Evolutionary conservation across 768 basidiomycete species (phyloP).

Genomic region (Cystobasidium onofrii): DNA sequence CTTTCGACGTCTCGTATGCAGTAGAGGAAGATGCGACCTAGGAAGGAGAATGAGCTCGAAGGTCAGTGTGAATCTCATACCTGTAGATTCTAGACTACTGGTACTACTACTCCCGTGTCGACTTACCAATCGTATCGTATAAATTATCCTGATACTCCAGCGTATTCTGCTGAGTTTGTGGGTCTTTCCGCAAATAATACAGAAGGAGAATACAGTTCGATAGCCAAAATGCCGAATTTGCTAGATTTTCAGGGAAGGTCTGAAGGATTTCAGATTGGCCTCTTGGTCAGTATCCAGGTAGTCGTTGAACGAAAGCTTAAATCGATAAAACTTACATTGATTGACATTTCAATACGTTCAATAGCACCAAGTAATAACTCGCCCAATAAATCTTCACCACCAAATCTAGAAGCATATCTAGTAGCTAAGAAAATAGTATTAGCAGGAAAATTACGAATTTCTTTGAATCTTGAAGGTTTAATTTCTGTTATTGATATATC

Average conservation of each 20-base stretch:
- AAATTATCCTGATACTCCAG: slow-evolving; percentile 60
- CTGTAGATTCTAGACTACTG: too few species aligned
- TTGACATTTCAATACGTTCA: slow-evolving; percentile 80
- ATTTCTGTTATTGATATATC: slow-evolving; percentile 53
- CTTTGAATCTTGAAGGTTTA: slow-evolving; percentile 57
- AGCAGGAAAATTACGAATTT: slow-evolving; percentile 62
- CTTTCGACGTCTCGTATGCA: slow-evolving; percentile 86
- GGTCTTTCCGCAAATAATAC: slow-evolving; percentile 59
- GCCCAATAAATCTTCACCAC: slow-evolving; percentile 84
- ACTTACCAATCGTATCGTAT: slow-evolving; percentile 69
- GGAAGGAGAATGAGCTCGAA: slow-evolving; percentile 55
- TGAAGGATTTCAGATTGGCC: too few species aligned
- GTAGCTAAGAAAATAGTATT: slow-evolving; percentile 83
- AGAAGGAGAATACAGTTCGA: slow-evolving; percentile 85
- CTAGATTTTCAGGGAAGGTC: slow-evolving; percentile 62
- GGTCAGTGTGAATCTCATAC: too few species aligned
- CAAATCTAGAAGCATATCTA: slow-evolving; percentile 83
- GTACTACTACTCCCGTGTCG: too few species aligned
- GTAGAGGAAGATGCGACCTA: slow-evolving; percentile 77
- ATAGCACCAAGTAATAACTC: slow-evolving; percentile 84
- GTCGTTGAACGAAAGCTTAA: too few species aligned
- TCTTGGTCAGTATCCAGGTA: too few species aligned
- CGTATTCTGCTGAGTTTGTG: slow-evolving; percentile 36
- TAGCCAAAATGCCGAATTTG: slow-evolving; percentile 84
- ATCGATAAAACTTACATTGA: slow-evolving; percentile 78